A percentile compares a stretch with the other conserved stretches of the same genome.
Evolutionary conservation across 305 asterid genomes (phyloP).

Genomic region (Striga hermonthica): DNA sequence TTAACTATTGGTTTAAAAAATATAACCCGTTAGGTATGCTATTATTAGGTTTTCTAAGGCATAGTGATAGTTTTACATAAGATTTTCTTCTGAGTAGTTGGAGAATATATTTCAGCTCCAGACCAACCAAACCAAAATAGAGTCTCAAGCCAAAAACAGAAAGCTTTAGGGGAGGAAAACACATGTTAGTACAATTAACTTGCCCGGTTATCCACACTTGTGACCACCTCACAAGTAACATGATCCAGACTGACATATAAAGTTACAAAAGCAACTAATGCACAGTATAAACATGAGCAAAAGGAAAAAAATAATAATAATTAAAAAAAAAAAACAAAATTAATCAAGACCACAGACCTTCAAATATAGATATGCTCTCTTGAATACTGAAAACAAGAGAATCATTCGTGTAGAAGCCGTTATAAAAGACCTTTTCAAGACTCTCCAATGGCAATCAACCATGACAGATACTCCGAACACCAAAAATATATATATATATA

Average conservation of each 20-base stretch:
- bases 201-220: too few relatives aligned
- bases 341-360: background rate
- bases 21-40: too few relatives aligned
- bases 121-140: background rate
- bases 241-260: too few relatives aligned
- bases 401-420: background rate
- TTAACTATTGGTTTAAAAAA: too few relatives aligned
- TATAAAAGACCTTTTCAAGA: background rate
- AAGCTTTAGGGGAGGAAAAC: background rate
- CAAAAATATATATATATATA: too few relatives aligned
- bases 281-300: too few relatives aligned
- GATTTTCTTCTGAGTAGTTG: background rate
- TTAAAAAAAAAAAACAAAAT: too few relatives aligned
- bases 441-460: constrained; percentile 6
- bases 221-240: too few relatives aligned
- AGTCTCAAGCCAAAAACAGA: background rate
- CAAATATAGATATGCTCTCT: background rate
- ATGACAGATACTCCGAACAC: constrained; percentile 4
- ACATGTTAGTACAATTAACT: background rate
- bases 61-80: too few relatives aligned
- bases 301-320: too few relatives aligned
- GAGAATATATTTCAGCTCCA: background rate
- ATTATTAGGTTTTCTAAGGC: too few relatives aligned
- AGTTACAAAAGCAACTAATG: too few relatives aligned
- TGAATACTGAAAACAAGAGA: constrained; percentile 8